A percentile compares a stretch with the other conserved stretches of the same genome.
Conservation (phyloP, 75 land plant species). For the Pinus tabuliformis region DNA sequence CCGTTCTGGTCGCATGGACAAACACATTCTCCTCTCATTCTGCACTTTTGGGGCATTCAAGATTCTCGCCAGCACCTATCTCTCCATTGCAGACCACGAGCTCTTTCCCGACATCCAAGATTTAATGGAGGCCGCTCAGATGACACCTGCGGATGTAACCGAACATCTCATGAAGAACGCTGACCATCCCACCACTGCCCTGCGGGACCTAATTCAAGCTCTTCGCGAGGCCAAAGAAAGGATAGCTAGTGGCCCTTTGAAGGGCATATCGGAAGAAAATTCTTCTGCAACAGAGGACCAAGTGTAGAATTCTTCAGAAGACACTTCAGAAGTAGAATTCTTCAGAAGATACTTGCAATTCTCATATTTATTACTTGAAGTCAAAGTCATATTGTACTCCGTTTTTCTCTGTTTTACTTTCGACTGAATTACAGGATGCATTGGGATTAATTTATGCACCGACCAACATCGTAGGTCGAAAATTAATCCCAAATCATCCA, state of each 20-base stretch:
- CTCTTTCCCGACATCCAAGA: neutral
- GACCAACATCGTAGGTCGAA: too few relatives aligned
- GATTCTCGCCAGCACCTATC: slow-evolving; percentile 27
- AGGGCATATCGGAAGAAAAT: too few relatives aligned
- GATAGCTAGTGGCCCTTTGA: neutral
- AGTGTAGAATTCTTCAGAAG: too few relatives aligned
- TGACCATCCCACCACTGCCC: neutral
- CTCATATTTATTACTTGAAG: too few relatives aligned
- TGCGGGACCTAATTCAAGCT: neutral
- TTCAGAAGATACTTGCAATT: too few relatives aligned
- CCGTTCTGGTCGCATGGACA: slow-evolving; percentile 39
- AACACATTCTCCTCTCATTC: slow-evolving; percentile 18
- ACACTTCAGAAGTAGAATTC: too few relatives aligned
- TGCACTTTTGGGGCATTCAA: slow-evolving; percentile 25
- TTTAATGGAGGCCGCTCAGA: slow-evolving; percentile 27
- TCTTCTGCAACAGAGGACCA: too few relatives aligned
- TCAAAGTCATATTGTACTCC: too few relatives aligned
- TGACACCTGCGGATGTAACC: slow-evolving; percentile 53
- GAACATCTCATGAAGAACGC: slow-evolving; percentile 24
- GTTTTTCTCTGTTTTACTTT: too few relatives aligned
- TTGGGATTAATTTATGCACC: too few relatives aligned
- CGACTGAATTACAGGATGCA: too few relatives aligned
- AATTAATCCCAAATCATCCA: too few relatives aligned
- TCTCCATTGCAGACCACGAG: slow-evolving; percentile 18
- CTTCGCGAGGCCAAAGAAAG: neutral